phyloP scores from a whole-genome alignment of 805 yeast genomes.

The Saturnispora galanensis region DNA sequence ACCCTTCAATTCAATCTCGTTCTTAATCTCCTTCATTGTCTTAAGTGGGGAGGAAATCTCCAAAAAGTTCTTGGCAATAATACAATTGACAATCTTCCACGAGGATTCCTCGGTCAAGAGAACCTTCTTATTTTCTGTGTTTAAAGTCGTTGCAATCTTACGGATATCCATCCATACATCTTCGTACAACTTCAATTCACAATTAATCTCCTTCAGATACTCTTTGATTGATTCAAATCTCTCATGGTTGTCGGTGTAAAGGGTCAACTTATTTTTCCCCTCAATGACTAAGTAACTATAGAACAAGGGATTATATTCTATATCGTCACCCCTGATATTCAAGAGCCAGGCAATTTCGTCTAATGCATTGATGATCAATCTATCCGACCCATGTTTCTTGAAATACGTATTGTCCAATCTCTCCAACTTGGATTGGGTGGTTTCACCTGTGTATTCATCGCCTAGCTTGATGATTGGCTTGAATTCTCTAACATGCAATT shows the following conservation, averaged over 20 bases:
- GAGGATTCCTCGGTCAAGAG: constrained; percentile 49
- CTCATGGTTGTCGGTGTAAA: constrained; percentile 34
- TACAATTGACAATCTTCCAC: constrained; percentile 57
- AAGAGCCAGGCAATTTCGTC: constrained; percentile 91
- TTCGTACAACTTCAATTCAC: constrained; percentile 35
- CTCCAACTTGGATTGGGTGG: constrained; percentile 45
- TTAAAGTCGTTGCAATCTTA: constrained; percentile 25
- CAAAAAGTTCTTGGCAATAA: constrained; percentile 29
- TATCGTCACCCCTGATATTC: constrained; percentile 58
- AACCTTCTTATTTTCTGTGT: constrained; percentile 21
- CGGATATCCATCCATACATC: constrained; percentile 36
- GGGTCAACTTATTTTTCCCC: constrained; percentile 24
- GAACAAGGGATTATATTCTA: constrained; percentile 46
- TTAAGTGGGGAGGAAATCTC: constrained; percentile 49
- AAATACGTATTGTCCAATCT: constrained; percentile 33
- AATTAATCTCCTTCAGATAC: constrained; percentile 35
- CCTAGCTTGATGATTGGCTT: constrained; percentile 43
- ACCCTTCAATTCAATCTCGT: constrained; percentile 38
- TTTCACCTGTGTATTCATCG: constrained; percentile 54
- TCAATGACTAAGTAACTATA: constrained; percentile 41
- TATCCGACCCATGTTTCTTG: constrained; percentile 21
- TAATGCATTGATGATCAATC: constrained; percentile 37
- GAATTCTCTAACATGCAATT: constrained; percentile 46
- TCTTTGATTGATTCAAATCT: constrained; percentile 29
- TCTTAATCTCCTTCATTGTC: constrained; percentile 44